Base-by-base conservation (phyloP, 2,329 filamentous ascomycete genomes). In the Immersiporthe knoxdaviesiana region DNA sequence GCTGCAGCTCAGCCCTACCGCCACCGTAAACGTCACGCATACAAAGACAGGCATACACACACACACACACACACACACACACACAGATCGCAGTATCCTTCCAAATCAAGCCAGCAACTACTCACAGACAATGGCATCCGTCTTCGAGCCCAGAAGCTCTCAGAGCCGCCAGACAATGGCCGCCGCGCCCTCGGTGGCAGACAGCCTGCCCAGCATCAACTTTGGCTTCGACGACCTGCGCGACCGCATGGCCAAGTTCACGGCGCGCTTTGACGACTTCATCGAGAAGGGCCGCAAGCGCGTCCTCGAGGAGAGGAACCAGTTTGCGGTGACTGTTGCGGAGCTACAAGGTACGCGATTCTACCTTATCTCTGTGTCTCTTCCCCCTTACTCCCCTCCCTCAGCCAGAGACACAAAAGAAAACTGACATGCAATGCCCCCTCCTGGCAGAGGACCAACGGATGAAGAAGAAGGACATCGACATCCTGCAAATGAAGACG, bases 211-310 rank as follows among this genome's bases (percentile, higher is more conserved):
- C 47, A 92, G 87, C 78, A 92, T 97, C 79, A 94, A 97, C 80
- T 98, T 99, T 79, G 94, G 94, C 69, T 98, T 98, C 79, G 94
- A 98, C 75, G 93, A 97, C 74, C 82, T 99, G 77, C 94, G 95
- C 81, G 93, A 95, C 76, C 92, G 94, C 81, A 98, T 99, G 96
- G 87, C 91, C 66, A 93, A 92, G 72, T 99, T 99, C 79, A 97
- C 92, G 0, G 87, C 89, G 11, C 91, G 89, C 74, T 99, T 99
- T 75, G 96, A 99, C 78, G 90, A 90, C 0, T 98, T 97, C 75
- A 97, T 99, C 72, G 95, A 97, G 77, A 90, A 92, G 72, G 94
- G 94, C 0, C 88, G 95, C 63, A 97, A 97, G 80, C 89, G 92
- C 66, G 93, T 98, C 0, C 80, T 98, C 10, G 94, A 97, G 76